phyloP scores from a whole-genome alignment of 2,329 filamentous ascomycete species.

The Periglandula ipomoeae region DNA sequence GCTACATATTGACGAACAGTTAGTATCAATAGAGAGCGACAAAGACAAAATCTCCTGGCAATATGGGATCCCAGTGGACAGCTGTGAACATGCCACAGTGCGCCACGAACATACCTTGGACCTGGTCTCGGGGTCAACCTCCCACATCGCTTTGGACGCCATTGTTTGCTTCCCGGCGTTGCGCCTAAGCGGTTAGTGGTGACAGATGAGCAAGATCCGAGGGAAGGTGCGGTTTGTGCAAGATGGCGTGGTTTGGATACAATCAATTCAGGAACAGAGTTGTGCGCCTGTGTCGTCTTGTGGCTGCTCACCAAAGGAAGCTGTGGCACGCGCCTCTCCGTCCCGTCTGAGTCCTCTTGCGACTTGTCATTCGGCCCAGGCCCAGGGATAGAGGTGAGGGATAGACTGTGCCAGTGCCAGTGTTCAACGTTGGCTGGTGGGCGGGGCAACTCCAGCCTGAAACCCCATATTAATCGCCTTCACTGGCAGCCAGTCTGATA shows the following conservation, averaged over 20 bases:
- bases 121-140: conserved; percentile 94
- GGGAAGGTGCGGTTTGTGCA: neutral
- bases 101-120: conserved; percentile 60
- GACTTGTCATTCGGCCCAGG: neutral
- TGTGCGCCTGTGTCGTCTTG: neutral
- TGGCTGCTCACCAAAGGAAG: neutral
- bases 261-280: neutral
- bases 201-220: neutral
- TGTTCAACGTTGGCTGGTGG: neutral
- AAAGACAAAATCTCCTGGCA: conserved; percentile 1
- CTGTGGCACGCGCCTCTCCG: neutral
- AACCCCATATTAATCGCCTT: neutral
- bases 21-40: neutral
- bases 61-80: conserved; percentile 5
- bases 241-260: neutral
- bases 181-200: neutral
- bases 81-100: neutral
- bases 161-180: conserved; percentile 25
- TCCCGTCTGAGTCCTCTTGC: neutral
- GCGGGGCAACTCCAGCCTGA: conserved; percentile 1
- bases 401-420: neutral
- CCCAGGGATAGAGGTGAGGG: too few species aligned
- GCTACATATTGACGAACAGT: conserved; percentile 44
- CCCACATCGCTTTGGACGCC: conserved; percentile 83
- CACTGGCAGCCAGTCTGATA: neutral